Evolutionary conservation across 2,329 filamentous ascomycete genomes (phyloP), one percentile per base, ranked within the genome.

Genomic region (Emergomyces pasteurianus): DNA sequence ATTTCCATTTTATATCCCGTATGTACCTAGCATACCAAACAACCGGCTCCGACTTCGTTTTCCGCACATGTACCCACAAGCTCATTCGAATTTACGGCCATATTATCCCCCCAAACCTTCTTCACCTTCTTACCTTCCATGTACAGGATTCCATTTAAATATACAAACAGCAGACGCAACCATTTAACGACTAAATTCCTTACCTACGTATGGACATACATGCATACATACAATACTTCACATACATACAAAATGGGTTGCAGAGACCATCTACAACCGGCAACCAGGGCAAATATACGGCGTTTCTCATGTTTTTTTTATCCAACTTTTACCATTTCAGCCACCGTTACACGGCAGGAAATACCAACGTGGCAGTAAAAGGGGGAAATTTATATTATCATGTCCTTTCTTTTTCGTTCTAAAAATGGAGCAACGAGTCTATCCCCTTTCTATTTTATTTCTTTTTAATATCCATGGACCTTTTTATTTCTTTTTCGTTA

Each of bases 221-320:
- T 59, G 16, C 57, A 54, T 59, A 50, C 47, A 53, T 54, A 54
- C 31, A n/a, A 36, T 12, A 21, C 18, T 40, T 14, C 31, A 16
- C 26, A 52, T 52, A 36, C 16, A 54, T 54, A 36, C 50, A 54
- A 21, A 46, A 47, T 23, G 31, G 50, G 16, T 18, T 36, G 28
- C 8, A 23, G 28, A 34, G 9, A 43, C n/a, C 38, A 31, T 26
- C 9, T 54, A 38, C 54, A 26, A 8, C 38, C 23, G 21, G 0
- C 43, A 18, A 43, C n/a, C 10, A n/a, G 43, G 43, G 21, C 43
- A 40, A 26, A 40, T 9, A 42, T 23, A 28, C 34, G 21, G 18
- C 21, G 14, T 47, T 58, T 36, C 42, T 57, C n/a, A n/a, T n/a
- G n/a, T 62, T 40, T 31, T 63, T 46, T 59, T 58, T 46, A 46